Evolutionary conservation across 75 land plant genomes (phyloP).

Genomic region (Pinus tabuliformis): DNA sequence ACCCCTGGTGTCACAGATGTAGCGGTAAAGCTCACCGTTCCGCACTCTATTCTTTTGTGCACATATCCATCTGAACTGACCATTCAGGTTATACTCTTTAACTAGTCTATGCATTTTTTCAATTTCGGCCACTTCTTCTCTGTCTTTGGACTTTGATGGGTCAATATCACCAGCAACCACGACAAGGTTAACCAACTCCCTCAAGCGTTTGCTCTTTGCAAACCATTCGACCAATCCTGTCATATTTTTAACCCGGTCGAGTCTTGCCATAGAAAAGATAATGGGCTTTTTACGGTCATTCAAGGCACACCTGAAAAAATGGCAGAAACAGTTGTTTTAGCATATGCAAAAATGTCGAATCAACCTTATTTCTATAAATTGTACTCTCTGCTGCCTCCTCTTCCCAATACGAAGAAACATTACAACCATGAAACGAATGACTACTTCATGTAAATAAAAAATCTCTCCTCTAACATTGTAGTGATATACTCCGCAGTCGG

Average conservation of each 20-base stretch:
- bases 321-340: no score
- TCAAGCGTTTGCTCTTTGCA: slow-evolving; percentile 40
- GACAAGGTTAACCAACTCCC: slow-evolving; percentile 59
- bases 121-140: slow-evolving; percentile 65
- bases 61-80: slow-evolving; percentile 56
- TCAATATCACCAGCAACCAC: slow-evolving; percentile 63
- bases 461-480: no score
- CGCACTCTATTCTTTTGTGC: slow-evolving; percentile 50
- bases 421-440: no score
- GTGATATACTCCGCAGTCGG: no score
- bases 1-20: slow-evolving; percentile 59
- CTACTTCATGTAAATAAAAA: no score
- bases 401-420: no score
- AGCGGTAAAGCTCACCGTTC: slow-evolving; percentile 68
- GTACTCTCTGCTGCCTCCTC: no score
- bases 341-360: no score
- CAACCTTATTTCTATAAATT: no score
- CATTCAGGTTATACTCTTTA: slow-evolving; percentile 44
- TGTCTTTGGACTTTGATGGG: slow-evolving; percentile 41
- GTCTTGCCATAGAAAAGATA: slow-evolving; percentile 73
- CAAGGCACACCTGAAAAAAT: slow-evolving; percentile 36
- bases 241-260: slow-evolving; percentile 67
- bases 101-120: slow-evolving; percentile 59
- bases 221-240: slow-evolving; percentile 65
- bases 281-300: slow-evolving; percentile 56